A percentile compares a stretch with the other conserved stretches of the same genome.
Evolutionary conservation across 176 grass and related monocot genomes (phyloP).

Genomic region (Saccharum spontaneum): DNA sequence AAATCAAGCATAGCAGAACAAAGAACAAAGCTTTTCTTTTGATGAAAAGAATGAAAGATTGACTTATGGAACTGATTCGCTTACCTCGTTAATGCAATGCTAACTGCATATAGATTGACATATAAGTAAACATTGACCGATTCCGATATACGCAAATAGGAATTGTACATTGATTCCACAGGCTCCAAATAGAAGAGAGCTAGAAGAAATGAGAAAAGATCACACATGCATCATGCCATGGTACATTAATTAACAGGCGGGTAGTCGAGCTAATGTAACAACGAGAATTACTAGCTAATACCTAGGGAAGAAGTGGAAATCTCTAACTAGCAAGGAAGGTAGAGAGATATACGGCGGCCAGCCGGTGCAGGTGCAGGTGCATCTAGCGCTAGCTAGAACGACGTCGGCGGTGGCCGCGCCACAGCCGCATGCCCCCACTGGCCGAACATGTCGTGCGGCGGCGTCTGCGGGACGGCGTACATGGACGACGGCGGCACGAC

Average conservation of each 20-base stretch:
- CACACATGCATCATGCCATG: conserved; percentile 45
- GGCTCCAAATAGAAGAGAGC: neutral
- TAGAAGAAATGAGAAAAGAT: conserved; percentile 22
- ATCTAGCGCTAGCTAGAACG: conserved; percentile 34
- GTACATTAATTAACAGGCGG: conserved; percentile 37
- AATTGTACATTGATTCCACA: conserved; percentile 30
- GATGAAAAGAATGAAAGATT: neutral
- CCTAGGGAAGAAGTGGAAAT: conserved; percentile 18
- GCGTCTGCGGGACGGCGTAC: conserved; percentile 48
- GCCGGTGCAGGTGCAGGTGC: neutral
- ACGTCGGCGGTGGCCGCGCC: conserved; percentile 44
- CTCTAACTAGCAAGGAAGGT: conserved; percentile 12
- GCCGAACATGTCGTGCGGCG: conserved; percentile 71
- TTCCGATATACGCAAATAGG: neutral
- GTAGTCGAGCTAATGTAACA: conserved; percentile 28
- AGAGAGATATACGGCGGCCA: neutral
- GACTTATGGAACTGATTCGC: neutral
- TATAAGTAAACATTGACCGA: neutral
- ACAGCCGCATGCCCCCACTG: conserved; percentile 64
- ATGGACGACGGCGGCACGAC: conserved; percentile 44
- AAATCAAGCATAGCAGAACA: neutral
- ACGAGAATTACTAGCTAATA: conserved; percentile 22
- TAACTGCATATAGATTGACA: neutral
- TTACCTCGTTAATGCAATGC: neutral
- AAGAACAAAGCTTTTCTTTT: neutral